Percentiles rank a stretch among this genome's conserved stretches.
These are phyloP conservation scores for Dactylonectria estremocensis DNA, from an alignment of 2,329 filamentous ascomycete species.

Conservation along the genomic window DNA sequence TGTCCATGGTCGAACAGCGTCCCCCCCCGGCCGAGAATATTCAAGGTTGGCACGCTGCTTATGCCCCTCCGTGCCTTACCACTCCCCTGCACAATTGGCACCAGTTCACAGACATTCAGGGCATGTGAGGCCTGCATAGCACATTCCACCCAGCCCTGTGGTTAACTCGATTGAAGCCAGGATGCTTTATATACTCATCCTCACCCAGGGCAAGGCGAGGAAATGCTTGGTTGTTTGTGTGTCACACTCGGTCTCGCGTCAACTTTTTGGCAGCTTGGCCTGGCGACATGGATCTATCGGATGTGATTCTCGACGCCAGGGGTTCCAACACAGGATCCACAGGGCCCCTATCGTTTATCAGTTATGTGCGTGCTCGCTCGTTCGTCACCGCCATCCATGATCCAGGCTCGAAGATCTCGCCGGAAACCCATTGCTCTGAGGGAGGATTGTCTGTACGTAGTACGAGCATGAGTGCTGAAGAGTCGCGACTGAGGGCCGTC, in stretches of 20 bases:
- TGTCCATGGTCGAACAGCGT: background rate
- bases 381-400: background rate
- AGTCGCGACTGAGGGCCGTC: background rate
- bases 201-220: background rate
- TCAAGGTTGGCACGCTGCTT: background rate
- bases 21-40: background rate
- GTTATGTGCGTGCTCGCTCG: background rate
- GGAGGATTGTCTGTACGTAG: background rate
- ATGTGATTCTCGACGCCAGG: background rate
- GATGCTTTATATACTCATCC: background rate
- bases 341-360: constrained; percentile 1
- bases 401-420: background rate
- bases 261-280: background rate
- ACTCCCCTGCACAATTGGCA: background rate
- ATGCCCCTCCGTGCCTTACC: background rate
- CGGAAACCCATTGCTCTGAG: too few relatives aligned
- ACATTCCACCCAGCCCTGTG: background rate
- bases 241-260: background rate
- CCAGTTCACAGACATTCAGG: background rate
- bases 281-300: constrained; percentile 4
- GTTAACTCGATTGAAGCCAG: background rate
- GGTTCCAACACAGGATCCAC: constrained; percentile 1
- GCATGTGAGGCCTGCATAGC: background rate
- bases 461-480: background rate
- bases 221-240: background rate